Evolutionary conservation across 1,284 basidiomycete genomes (phyloP).

Genomic region (Sphagnurus paluster): DNA sequence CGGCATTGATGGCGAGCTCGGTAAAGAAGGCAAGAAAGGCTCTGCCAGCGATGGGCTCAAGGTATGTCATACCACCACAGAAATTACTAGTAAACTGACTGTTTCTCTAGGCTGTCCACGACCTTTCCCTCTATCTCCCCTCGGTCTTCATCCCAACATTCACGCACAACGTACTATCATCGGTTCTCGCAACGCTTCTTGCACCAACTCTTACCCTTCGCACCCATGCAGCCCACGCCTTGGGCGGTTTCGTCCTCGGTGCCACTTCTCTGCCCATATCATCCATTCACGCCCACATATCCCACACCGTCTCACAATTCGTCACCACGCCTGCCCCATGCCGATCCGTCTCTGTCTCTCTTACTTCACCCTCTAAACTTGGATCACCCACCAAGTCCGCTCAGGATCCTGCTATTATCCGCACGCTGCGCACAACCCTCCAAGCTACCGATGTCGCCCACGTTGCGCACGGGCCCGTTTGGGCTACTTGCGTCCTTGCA

Average conservation of each 20-base stretch:
- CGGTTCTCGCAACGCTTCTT: conserved; percentile 61
- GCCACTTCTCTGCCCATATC: conserved; percentile 47
- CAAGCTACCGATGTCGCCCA: conserved; percentile 50
- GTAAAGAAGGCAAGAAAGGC: conserved; percentile 84
- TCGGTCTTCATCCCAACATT: conserved; percentile 65
- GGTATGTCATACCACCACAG: conserved; percentile 37
- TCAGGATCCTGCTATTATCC: conserved; percentile 53
- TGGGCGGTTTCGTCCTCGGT: conserved; percentile 65
- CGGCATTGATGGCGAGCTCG: conserved; percentile 79
- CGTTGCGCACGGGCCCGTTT: conserved; percentile 71
- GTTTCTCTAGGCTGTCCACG: conserved; percentile 65
- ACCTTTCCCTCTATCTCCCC: conserved; percentile 63
- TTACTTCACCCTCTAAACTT: conserved; percentile 14
- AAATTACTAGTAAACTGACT: conserved; percentile 14
- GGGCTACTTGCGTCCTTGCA: conserved; percentile 66
- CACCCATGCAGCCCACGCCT: conserved; percentile 68
- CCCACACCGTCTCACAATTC: conserved; percentile 45
- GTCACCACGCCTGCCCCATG: conserved; percentile 39
- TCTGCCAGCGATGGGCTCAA: conserved; percentile 72
- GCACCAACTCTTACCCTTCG: conserved; percentile 62
- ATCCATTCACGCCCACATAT: conserved; percentile 49
- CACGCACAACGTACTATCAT: conserved; percentile 50
- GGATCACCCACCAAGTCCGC: conserved; percentile 21
- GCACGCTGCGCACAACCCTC: conserved; percentile 64
- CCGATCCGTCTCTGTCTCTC: conserved; percentile 5